Percentiles rank a stretch among this genome's conserved stretches.
These are phyloP conservation scores for Populus euphratica DNA, from an alignment of 345 rosid genomes.

Conservation along the genomic window DNA sequence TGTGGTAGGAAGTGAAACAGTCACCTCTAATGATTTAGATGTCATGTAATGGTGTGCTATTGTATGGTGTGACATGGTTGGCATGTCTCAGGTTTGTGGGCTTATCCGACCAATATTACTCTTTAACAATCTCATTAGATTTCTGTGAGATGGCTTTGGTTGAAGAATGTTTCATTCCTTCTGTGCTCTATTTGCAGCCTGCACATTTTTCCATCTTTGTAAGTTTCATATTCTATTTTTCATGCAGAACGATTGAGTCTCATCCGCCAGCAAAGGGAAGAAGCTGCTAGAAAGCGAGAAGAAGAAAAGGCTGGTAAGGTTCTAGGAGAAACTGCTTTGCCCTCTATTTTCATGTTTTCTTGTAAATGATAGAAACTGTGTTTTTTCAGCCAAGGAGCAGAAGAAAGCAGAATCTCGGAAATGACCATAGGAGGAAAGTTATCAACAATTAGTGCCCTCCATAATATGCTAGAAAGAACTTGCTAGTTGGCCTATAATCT, in stretches of 20 bases:
- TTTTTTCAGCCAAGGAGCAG: slow-evolving; percentile 54
- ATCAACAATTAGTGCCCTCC: not conserved
- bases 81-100: not conserved
- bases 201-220: not conserved
- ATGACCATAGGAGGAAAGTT: slow-evolving; percentile 28
- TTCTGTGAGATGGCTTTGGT: not conserved
- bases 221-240: not conserved
- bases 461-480: not conserved
- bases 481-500: slow-evolving; percentile 12
- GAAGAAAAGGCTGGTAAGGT: slow-evolving; percentile 65
- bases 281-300: slow-evolving; percentile 65
- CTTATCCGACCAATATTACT: not conserved
- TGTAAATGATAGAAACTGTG: not conserved
- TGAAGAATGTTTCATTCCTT: not conserved
- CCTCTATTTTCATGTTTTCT: not conserved
- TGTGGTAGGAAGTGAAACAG: not conserved
- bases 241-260: slow-evolving; percentile 70
- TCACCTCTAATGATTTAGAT: not conserved
- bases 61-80: not conserved
- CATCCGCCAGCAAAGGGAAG: slow-evolving; percentile 82
- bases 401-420: slow-evolving; percentile 62
- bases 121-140: no score
- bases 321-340: not conserved
- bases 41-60: not conserved
- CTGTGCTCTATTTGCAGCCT: not conserved